Conservation (phyloP, 78 protist genomes). For the Acrasis kona region DNA sequence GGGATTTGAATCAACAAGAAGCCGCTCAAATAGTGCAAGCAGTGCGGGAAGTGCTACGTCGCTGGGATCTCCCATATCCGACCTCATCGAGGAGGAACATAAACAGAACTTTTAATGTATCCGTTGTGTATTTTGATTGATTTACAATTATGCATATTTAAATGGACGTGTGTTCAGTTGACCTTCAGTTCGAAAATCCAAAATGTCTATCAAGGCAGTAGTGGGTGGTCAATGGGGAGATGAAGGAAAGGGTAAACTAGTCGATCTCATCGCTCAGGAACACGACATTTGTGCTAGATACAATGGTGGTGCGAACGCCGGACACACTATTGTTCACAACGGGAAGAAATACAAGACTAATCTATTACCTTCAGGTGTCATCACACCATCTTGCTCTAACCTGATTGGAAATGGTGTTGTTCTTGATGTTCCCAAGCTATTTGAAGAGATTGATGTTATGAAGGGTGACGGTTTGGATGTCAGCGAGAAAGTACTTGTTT, state of each 20-base stretch:
- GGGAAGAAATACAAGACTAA: slow-evolving; percentile 79
- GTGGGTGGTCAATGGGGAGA: slow-evolving; percentile 91
- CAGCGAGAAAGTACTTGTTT: slow-evolving; percentile 24
- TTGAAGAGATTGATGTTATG: slow-evolving; percentile 61
- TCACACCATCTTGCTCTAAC: slow-evolving; percentile 38
- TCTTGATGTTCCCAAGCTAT: slow-evolving; percentile 71
- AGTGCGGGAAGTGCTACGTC: too few relatives aligned
- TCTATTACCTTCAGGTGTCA: slow-evolving; percentile 78
- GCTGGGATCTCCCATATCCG: too few relatives aligned
- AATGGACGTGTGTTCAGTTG: too few relatives aligned
- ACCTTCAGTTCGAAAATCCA: too few relatives aligned
- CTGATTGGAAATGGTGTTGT: slow-evolving; percentile 86
- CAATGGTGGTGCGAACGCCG: slow-evolving; percentile 52
- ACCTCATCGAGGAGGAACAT: too few relatives aligned
- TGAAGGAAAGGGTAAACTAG: slow-evolving; percentile 93
- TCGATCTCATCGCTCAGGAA: slow-evolving; percentile 72
- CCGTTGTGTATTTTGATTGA: too few relatives aligned
- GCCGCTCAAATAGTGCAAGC: too few relatives aligned
- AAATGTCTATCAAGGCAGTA: too few relatives aligned
- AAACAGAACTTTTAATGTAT: too few relatives aligned
- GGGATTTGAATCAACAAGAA: too few relatives aligned
- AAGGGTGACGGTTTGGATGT: slow-evolving; percentile 29
- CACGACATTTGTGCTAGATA: slow-evolving; percentile 60
- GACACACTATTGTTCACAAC: slow-evolving; percentile 82
- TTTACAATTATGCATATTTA: too few relatives aligned